phyloP scores from a whole-genome alignment of 2,329 filamentous ascomycete species.

The Aspergillus intermedius region DNA sequence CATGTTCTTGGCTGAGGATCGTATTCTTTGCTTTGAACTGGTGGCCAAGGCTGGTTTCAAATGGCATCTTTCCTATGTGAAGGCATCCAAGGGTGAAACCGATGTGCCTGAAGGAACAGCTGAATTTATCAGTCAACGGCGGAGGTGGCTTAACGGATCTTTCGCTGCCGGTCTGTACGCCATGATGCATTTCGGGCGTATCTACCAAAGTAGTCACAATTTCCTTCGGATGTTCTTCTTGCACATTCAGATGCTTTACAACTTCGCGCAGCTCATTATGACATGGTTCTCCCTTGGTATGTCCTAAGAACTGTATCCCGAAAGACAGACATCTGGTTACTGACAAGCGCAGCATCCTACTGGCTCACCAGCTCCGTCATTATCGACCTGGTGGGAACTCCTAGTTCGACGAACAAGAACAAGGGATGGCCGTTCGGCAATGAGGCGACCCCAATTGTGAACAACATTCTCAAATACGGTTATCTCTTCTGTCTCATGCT shows the following conservation, averaged over 20 bases:
- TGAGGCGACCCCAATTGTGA: constrained; percentile 75
- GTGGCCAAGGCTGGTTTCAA: constrained; percentile 97
- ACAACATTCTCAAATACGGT: constrained; percentile 79
- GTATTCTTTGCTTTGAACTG: constrained; percentile 97
- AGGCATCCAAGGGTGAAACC: constrained; percentile 97
- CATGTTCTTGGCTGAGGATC: constrained; percentile 99
- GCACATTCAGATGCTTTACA: constrained; percentile 91
- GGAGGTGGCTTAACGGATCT: constrained; percentile 96
- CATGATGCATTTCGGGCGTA: constrained; percentile 92
- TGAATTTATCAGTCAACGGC: constrained; percentile 93
- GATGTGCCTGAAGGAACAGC: constrained; percentile 93
- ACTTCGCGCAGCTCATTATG: constrained; percentile 76
- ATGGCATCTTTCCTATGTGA: constrained; percentile 97
- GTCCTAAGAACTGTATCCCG: constrained; percentile 16
- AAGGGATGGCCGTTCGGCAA: constrained; percentile 85
- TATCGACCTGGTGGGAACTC: constrained; percentile 83
- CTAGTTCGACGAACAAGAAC: constrained; percentile 46
- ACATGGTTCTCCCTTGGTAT: constrained; percentile 70
- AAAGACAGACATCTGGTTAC: background rate
- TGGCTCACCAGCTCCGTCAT: constrained; percentile 95
- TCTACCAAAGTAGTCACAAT: constrained; percentile 97
- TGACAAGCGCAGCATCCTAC: constrained; percentile 63
- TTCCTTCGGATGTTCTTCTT: constrained; percentile 96
- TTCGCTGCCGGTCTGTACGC: constrained; percentile 94
- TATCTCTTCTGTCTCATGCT: constrained; percentile 86